These are phyloP conservation scores for Clavulina sp. DNA, from an alignment of 768 basidiomycete genomes.

Conservation along the genomic window DNA sequence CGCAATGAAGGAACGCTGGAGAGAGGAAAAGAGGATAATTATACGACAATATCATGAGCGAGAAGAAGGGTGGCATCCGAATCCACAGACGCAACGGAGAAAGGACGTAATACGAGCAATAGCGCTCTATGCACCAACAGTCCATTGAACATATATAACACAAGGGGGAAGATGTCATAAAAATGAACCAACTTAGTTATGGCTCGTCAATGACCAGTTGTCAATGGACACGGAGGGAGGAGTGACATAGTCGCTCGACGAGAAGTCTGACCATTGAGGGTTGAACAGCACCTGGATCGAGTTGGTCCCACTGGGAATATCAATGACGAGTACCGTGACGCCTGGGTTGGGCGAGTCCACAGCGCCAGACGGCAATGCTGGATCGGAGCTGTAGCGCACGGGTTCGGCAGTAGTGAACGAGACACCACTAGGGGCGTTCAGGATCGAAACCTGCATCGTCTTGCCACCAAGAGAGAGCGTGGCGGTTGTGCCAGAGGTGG, in stretches of 20 bases:
- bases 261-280: conserved; percentile 76
- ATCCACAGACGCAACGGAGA: no score
- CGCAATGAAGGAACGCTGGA: no score
- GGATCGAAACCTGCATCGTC: conserved; percentile 44
- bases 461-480: conserved; percentile 56
- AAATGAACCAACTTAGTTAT: conserved; percentile 32
- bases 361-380: conserved; percentile 36
- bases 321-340: conserved; percentile 65
- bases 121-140: no score
- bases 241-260: conserved; percentile 40
- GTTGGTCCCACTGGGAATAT: conserved; percentile 44
- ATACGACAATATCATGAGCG: no score
- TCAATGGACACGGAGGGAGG: conserved; percentile 55
- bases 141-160: no score
- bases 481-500: conserved; percentile 39
- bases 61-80: no score
- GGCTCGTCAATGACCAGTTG: conserved; percentile 65
- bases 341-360: conserved; percentile 60
- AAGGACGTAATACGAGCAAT: no score
- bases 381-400: conserved; percentile 40
- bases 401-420: conserved; percentile 40
- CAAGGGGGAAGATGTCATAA: no score
- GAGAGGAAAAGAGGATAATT: no score
- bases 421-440: conserved; percentile 50
- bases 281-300: conserved; percentile 75